A percentile compares a stretch with the other conserved stretches of the same genome.
Evolutionary conservation across 345 rosid genomes (phyloP).

Genomic region (Dovyalis caffra): DNA sequence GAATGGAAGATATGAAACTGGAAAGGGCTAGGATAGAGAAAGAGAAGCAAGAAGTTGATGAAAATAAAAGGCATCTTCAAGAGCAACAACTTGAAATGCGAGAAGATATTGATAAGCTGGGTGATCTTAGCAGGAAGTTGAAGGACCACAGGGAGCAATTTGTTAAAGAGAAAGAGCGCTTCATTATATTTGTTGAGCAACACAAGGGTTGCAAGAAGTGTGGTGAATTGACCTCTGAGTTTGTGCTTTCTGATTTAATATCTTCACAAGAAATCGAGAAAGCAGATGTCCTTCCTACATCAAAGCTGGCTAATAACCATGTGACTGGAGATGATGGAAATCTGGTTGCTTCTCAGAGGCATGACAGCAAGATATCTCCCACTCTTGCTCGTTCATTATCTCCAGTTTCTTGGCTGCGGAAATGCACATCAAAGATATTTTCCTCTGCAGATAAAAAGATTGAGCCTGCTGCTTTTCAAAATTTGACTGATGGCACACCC

Average conservation of each 20-base stretch:
- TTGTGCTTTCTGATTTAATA: constrained; percentile 65
- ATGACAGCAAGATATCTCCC: constrained; percentile 43
- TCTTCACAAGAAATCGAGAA: constrained; percentile 55
- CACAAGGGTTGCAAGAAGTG: constrained; percentile 67
- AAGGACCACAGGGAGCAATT: constrained; percentile 82
- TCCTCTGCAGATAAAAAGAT: constrained; percentile 65
- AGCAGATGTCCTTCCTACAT: constrained; percentile 40
- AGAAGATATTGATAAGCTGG: constrained; percentile 81
- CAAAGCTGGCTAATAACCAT: constrained; percentile 39
- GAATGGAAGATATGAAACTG: constrained; percentile 77
- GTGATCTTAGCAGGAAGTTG: constrained; percentile 64
- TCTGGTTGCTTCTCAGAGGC: constrained; percentile 21
- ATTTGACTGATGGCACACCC: constrained; percentile 31
- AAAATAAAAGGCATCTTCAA: constrained; percentile 69
- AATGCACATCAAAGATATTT: constrained; percentile 80
- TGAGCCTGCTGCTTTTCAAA: constrained; percentile 39
- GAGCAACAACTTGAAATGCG: constrained; percentile 80
- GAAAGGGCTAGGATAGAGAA: constrained; percentile 60
- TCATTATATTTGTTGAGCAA: constrained; percentile 70
- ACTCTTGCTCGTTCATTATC: constrained; percentile 31
- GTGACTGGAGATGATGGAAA: constrained; percentile 25
- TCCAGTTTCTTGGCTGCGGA: constrained; percentile 73
- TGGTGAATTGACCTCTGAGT: constrained; percentile 66
- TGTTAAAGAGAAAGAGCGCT: constrained; percentile 73
- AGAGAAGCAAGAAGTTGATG: constrained; percentile 61